These are phyloP conservation scores for Saraca asoca DNA, from an alignment of 331 rosid species.

Conservation along the genomic window DNA sequence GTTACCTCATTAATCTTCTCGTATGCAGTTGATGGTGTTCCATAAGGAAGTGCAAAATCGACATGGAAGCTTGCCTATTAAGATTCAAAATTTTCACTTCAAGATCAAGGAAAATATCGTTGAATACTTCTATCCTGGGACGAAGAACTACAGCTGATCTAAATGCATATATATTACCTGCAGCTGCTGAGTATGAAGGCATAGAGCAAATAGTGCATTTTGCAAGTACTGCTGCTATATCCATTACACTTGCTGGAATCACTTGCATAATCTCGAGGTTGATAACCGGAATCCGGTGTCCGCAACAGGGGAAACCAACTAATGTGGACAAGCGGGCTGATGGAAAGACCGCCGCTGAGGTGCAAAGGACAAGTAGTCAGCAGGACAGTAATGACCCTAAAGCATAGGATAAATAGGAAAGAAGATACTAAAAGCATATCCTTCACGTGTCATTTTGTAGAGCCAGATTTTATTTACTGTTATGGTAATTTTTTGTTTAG, in stretches of 20 bases:
- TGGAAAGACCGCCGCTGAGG: too few species aligned
- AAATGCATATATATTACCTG: constrained; percentile 10
- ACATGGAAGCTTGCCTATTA: constrained; percentile 49
- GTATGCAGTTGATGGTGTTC: constrained; percentile 72
- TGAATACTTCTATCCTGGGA: constrained; percentile 83
- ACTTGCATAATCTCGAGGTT: too few species aligned
- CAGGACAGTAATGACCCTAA: too few species aligned
- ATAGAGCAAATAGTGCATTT: not conserved
- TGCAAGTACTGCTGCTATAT: not conserved
- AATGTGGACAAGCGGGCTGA: too few species aligned
- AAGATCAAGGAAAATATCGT: constrained; percentile 69
- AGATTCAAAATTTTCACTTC: constrained; percentile 65
- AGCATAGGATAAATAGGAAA: too few species aligned
- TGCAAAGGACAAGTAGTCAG: too few species aligned
- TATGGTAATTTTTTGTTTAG: constrained; percentile 49
- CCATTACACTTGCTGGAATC: too few species aligned
- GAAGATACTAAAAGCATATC: too few species aligned
- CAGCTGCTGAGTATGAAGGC: constrained; percentile 11
- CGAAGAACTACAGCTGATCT: constrained; percentile 40
- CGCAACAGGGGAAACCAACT: too few species aligned
- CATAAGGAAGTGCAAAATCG: constrained; percentile 47
- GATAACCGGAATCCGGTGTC: too few species aligned
- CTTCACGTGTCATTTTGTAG: too few species aligned
- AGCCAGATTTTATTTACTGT: too few species aligned
- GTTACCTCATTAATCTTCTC: constrained; percentile 27